Percentiles rank a stretch among this genome's conserved stretches.
These are phyloP conservation scores for Ceratobasidium sp. DNA, from an alignment of 1,284 basidiomycete genomes.

Conservation along the genomic window DNA sequence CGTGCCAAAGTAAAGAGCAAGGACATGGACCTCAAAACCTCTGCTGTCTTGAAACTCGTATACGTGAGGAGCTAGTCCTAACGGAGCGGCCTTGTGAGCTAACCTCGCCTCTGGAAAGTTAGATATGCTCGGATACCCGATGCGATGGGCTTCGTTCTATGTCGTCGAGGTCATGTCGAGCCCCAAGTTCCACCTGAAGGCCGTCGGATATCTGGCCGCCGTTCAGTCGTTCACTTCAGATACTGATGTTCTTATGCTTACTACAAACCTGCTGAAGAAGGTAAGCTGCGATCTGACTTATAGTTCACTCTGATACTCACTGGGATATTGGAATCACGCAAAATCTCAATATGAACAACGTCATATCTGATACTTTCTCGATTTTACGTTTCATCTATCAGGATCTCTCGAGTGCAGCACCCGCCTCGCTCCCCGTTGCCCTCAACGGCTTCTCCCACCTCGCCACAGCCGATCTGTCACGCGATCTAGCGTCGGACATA, in stretches of 20 bases:
- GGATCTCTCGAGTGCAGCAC: conserved; percentile 85
- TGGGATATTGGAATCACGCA: no score
- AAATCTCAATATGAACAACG: no score
- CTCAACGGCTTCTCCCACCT: conserved; percentile 92
- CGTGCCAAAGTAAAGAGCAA: conserved; percentile 90
- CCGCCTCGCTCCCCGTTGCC: conserved; percentile 82
- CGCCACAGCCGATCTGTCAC: conserved; percentile 88
- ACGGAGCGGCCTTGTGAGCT: neutral
- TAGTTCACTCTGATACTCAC: neutral
- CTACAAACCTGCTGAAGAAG: conserved; percentile 98
- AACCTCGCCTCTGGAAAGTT: conserved; percentile 66
- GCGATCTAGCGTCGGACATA: conserved; percentile 90
- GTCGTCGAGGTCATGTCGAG: conserved; percentile 99
- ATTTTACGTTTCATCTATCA: conserved; percentile 56
- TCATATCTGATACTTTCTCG: no score
- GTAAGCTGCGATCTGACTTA: conserved; percentile 62
- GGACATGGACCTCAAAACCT: conserved; percentile 98
- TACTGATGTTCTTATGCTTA: conserved; percentile 97
- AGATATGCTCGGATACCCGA: conserved; percentile 93
- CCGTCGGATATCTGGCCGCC: conserved; percentile 95
- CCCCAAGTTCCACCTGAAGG: conserved; percentile 90
- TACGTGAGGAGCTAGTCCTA: conserved; percentile 76
- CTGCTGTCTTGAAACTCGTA: conserved; percentile 94
- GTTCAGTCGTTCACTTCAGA: conserved; percentile 93
- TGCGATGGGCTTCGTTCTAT: conserved; percentile 93